Percentiles rank a stretch among this genome's conserved stretches.
These are phyloP conservation scores for Dorcoceras hygrometricum DNA, from an alignment of 257 asterid genomes.

Conservation along the genomic window DNA sequence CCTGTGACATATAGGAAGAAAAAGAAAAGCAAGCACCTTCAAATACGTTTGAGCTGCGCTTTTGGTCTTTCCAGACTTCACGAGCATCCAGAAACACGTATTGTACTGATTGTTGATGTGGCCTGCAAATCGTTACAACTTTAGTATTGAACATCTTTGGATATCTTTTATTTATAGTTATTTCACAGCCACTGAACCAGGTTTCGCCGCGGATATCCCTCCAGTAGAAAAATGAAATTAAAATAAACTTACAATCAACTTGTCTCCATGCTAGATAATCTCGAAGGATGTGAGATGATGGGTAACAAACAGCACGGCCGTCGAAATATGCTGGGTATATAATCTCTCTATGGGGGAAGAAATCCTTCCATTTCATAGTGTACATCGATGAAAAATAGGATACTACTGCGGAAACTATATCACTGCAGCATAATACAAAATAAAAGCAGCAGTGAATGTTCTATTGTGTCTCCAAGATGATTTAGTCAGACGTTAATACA, in stretches of 20 bases:
- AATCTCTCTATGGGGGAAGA: slow-evolving; percentile 59
- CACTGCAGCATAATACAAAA: slow-evolving; percentile 41
- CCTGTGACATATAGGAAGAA: background rate
- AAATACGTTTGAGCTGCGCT: slow-evolving; percentile 61
- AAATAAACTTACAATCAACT: slow-evolving; percentile 71
- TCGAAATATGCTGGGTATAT: slow-evolving; percentile 48
- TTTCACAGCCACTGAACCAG: too few relatives aligned
- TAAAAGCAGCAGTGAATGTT: slow-evolving; percentile 7
- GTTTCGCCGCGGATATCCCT: background rate
- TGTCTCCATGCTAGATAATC: slow-evolving; percentile 95
- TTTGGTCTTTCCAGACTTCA: slow-evolving; percentile 78
- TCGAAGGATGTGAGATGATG: slow-evolving; percentile 56
- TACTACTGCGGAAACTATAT: slow-evolving; percentile 61
- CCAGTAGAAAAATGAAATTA: slow-evolving; percentile 1
- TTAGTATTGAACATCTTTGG: background rate
- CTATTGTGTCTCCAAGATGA: slow-evolving; percentile 1
- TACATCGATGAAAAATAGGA: slow-evolving; percentile 74
- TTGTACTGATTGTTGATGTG: slow-evolving; percentile 93
- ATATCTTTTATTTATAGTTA: too few relatives aligned
- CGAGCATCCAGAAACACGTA: slow-evolving; percentile 95
- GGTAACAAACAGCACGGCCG: slow-evolving; percentile 84
- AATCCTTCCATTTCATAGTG: slow-evolving; percentile 63
- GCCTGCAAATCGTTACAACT: slow-evolving; percentile 42
- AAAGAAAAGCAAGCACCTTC: slow-evolving; percentile 41
- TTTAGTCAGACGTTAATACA: background rate